Evolutionary conservation across 176 grass and related monocot genomes (phyloP).

Genomic region (Cocos nucifera): DNA sequence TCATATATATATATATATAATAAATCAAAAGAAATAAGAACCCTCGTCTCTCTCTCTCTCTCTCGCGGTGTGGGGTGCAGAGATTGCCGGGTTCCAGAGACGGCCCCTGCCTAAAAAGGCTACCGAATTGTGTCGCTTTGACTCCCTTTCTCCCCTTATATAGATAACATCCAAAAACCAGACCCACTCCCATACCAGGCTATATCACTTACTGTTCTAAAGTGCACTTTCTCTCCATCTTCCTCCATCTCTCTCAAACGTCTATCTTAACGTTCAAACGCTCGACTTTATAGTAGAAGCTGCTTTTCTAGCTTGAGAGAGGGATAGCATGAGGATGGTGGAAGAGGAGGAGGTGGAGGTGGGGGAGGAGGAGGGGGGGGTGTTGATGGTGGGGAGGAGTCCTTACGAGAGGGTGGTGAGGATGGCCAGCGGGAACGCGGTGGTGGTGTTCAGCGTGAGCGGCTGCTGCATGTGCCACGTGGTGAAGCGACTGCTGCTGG

Average conservation of each 20-base stretch:
- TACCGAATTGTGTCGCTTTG: constrained; percentile 45
- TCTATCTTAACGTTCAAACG: constrained; percentile 2
- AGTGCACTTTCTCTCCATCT: background rate
- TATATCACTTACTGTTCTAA: too few relatives aligned
- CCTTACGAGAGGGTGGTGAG: constrained; percentile 58
- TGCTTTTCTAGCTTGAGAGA: background rate
- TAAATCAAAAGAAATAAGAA: background rate
- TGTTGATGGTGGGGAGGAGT: constrained; percentile 9
- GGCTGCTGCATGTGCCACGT: constrained; percentile 99
- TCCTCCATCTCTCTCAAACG: background rate
- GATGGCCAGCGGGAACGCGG: constrained; percentile 76
- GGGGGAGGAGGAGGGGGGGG: constrained; percentile 14
- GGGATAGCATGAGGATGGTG: background rate
- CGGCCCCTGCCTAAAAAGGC: constrained; percentile 47
- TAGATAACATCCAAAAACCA: background rate
- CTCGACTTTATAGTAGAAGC: background rate
- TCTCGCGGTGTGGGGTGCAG: constrained; percentile 19
- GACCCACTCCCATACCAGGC: too few relatives aligned
- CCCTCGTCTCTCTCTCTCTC: constrained; percentile 19
- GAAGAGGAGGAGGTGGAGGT: constrained; percentile 18
- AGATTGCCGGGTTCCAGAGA: constrained; percentile 43
- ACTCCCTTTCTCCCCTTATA: constrained; percentile 15
- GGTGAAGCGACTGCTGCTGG: constrained; percentile 75
- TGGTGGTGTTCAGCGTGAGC: constrained; percentile 87
- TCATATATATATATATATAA: too few relatives aligned